Evolutionary conservation across 2,329 filamentous ascomycete genomes (phyloP), one percentile per base, ranked within the genome.

Genomic region (Fusarium napiforme): DNA sequence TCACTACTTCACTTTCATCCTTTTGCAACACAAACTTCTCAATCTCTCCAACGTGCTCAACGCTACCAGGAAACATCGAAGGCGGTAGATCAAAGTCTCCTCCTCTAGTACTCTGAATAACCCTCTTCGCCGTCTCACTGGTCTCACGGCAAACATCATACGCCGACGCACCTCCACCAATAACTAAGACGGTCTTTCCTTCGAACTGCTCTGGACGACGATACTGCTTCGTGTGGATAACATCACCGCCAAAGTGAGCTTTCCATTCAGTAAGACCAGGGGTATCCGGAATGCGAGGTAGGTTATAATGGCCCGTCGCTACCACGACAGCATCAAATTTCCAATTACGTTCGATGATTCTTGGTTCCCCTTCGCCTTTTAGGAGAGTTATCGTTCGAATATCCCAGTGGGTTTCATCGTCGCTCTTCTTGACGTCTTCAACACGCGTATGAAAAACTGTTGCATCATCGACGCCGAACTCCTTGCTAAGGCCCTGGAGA

Each of bases 201-300:
- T 79, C 78, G 75, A 90, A 94, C 2, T 83, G 78, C 21, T 89
- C 85, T 0, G 93, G 88, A 0, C 82, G 86, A 14, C 93, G 88
- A 76, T 94, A 96, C 69, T 88, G 88, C 78, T 95, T 96, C 1
- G 93, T 94, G 77, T 93, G 92, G 7, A 85, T 85, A 26, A 93
- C 85, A 8, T 82, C 76, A 0, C 83, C 83, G 0, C 89, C 87
- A 69, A 88, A 90, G 7, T 77, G 74, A 16, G 79, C 59, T 75
- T 91, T 89, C 89, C 88, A 93, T 21, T 83, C 83, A 32, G 83
- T 79, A 8, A 93, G 83, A 0, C 92, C 92, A 0, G 84, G 80
- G 7, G 92, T 87, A 45, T 87, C 84, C 0, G 92, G 92, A 3
- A 93, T 82, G 64, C 86, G 87, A 0, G 90, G 90, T 2, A 91